Evolutionary conservation across 139 green algal species (phyloP), one percentile per base, ranked within the genome.

Genomic region (Parachlorella kessleri): DNA sequence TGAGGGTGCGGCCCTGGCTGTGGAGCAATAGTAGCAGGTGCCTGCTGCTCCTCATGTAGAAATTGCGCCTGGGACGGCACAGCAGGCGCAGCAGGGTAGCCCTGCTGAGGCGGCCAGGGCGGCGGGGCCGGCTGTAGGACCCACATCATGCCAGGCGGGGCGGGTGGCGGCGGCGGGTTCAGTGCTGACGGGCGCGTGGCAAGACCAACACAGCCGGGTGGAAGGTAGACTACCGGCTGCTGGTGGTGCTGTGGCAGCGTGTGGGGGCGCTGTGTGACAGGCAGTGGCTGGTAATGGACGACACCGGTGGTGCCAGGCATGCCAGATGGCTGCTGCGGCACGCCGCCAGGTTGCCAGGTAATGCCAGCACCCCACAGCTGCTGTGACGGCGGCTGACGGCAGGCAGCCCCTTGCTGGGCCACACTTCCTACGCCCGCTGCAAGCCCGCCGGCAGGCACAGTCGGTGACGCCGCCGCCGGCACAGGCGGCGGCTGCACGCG

Each of bases 191-290:
- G n/a, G n/a, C n/a, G n/a, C n/a, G n/a, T n/a, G n/a, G n/a, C n/a
- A n/a, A n/a, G n/a, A n/a, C n/a, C n/a, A n/a, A n/a, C n/a, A n/a
- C n/a, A n/a, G n/a, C n/a, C n/a, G n/a, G n/a, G n/a, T n/a, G n/a
- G n/a, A n/a, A n/a, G n/a, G n/a, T n/a, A n/a, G n/a, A n/a, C 30
- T 24, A 26, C 40, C 39, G 18, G 28, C 37, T 77, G 67, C 42
- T 59, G 53, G 40, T 73, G 73, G 48, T 67, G 53, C 42, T 68
- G 53, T 70, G 65, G 5, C 65, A 7, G 65, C n/a, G 24, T 30
- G 35, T 35, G 36, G 21, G 21, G 10, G 3, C 6, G 36, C 66
- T 55, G 35, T 3, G 35, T 7, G 5, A 38, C 3, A 3, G 66
- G 8, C 35, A 33, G 35, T 9, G n/a, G 55, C 40, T 18, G 24